These are phyloP conservation scores for Eremochloa ophiuroides DNA, from an alignment of 176 grass and related monocot species.

Conservation along the genomic window DNA sequence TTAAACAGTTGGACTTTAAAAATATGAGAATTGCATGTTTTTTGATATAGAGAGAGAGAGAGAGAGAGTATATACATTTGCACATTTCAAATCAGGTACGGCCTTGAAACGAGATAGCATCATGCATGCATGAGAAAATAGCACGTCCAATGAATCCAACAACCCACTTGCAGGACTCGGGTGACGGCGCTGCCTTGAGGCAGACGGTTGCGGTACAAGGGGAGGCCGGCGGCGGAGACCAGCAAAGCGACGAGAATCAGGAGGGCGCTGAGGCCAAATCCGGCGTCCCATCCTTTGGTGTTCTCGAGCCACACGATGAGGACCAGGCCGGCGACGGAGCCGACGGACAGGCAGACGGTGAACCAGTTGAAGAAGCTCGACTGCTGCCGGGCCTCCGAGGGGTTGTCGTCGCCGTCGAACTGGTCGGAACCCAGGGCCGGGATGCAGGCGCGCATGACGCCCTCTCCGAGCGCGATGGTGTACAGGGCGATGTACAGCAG, in stretches of 20 bases:
- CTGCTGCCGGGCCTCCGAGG: constrained; percentile 12
- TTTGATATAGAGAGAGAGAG: too few relatives aligned
- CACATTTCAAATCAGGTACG: too few relatives aligned
- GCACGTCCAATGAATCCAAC: background rate
- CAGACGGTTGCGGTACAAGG: constrained; percentile 47
- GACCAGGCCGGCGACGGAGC: constrained; percentile 38
- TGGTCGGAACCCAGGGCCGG: constrained; percentile 55
- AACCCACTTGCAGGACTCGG: constrained; percentile 39
- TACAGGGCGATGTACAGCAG: constrained; percentile 38
- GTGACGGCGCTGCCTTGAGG: constrained; percentile 42
- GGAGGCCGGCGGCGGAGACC: constrained; percentile 21
- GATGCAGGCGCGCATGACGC: constrained; percentile 35
- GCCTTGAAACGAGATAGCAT: too few relatives aligned
- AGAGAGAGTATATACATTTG: too few relatives aligned
- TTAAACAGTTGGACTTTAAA: too few relatives aligned
- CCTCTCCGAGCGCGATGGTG: constrained; percentile 39
- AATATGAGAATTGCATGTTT: too few relatives aligned
- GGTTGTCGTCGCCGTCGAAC: constrained; percentile 42
- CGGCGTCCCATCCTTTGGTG: constrained; percentile 48
- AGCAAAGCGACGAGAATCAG: constrained; percentile 30
- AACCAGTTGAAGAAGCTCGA: constrained; percentile 63
- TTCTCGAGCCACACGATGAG: constrained; percentile 57
- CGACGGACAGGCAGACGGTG: constrained; percentile 41
- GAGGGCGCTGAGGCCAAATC: constrained; percentile 35
- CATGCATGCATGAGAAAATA: background rate